Conservation (phyloP, 2,329 filamentous ascomycete genomes). For the Ophiognomonia clavigignenti-juglandacearum region DNA sequence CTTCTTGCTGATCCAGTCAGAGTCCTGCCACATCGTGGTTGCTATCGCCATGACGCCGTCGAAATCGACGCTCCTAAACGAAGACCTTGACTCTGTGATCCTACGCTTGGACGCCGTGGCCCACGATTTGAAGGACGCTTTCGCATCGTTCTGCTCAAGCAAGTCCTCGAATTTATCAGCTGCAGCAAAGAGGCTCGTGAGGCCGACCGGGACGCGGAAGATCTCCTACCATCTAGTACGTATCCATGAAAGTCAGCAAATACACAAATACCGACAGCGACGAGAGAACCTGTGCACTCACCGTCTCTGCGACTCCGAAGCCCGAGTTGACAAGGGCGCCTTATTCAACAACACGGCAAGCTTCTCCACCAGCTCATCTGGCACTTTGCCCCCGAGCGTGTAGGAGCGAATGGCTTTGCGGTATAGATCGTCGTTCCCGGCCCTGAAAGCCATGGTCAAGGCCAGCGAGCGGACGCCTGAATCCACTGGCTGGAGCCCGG, state of each 20-base stretch:
- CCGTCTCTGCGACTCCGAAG: background rate
- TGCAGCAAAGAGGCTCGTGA: background rate
- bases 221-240: background rate
- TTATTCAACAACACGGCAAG: background rate
- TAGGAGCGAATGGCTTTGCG: background rate
- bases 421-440: background rate
- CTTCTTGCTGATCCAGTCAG: background rate
- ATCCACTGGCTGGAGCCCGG: too few species aligned
- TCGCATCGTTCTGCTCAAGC: background rate
- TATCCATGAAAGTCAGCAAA: background rate
- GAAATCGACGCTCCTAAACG: background rate
- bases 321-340: background rate
- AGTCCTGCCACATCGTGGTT: background rate
- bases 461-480: background rate
- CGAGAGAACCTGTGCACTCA: too few species aligned
- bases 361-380: background rate
- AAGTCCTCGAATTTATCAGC: background rate
- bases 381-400: background rate
- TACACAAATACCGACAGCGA: background rate
- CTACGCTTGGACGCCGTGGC: background rate
- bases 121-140: background rate
- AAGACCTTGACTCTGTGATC: background rate
- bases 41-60: background rate
- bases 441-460: background rate
- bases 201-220: background rate